These are phyloP conservation scores for Hypsizygus marmoreus DNA, from an alignment of 768 basidiomycete species.

Conservation along the genomic window DNA sequence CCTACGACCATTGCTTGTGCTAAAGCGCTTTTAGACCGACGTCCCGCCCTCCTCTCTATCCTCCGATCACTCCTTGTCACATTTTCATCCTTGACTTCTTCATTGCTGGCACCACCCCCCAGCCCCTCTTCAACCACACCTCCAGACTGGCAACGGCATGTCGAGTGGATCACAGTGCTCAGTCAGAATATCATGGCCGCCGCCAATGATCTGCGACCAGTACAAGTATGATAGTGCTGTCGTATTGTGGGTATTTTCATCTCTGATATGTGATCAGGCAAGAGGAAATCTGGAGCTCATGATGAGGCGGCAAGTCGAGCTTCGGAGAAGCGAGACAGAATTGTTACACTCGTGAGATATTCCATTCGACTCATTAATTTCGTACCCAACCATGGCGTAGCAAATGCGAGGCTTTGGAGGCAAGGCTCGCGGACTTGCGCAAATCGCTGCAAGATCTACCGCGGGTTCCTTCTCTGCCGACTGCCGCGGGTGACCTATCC, in stretches of 20 bases:
- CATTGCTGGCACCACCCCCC: slow-evolving; percentile 69
- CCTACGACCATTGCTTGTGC: not conserved
- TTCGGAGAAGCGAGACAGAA: slow-evolving; percentile 71
- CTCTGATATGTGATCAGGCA: slow-evolving; percentile 47
- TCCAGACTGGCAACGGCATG: slow-evolving; percentile 73
- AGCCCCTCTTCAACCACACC: slow-evolving; percentile 43
- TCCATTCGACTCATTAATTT: not conserved
- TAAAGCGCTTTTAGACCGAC: slow-evolving; percentile 55
- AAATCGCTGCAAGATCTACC: slow-evolving; percentile 26
- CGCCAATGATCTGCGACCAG: slow-evolving; percentile 86
- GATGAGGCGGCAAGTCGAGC: slow-evolving; percentile 79
- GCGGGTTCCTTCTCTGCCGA: not conserved
- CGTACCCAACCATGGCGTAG: slow-evolving; percentile 33
- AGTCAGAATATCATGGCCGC: slow-evolving; percentile 89
- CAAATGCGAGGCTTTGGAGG: slow-evolving; percentile 72
- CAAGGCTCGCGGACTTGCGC: slow-evolving; percentile 60
- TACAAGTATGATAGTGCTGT: slow-evolving; percentile 55
- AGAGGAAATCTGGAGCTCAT: slow-evolving; percentile 78
- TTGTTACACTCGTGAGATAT: slow-evolving; percentile 66
- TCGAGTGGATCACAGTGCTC: slow-evolving; percentile 81
- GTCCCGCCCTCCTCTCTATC: slow-evolving; percentile 70
- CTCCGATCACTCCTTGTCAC: slow-evolving; percentile 78
- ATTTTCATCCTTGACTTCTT: slow-evolving; percentile 72
- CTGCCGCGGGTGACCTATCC: not conserved
- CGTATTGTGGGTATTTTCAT: not conserved